phyloP scores from a whole-genome alignment of 169 alveolate genomes.

The Plasmodium malariae region DNA sequence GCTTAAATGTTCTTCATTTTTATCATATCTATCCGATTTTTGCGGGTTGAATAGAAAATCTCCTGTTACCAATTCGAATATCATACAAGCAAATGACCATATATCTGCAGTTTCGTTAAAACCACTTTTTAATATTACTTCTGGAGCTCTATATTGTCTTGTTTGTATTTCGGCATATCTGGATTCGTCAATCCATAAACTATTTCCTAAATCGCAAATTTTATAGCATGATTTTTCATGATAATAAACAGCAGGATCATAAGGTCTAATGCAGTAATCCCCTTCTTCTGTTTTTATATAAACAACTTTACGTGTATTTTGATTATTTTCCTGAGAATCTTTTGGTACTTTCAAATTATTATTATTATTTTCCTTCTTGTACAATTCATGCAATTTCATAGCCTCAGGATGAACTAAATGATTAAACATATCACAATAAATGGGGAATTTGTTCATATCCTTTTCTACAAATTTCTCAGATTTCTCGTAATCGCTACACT shows the following conservation, averaged over 20 bases:
- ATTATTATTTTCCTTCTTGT: slow-evolving; percentile 38
- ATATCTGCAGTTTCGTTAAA: slow-evolving; percentile 97
- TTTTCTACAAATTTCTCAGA: not conserved
- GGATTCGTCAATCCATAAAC: slow-evolving; percentile 98
- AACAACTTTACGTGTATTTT: slow-evolving; percentile 52
- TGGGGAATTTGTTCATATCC: slow-evolving; percentile 55
- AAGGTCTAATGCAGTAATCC: slow-evolving; percentile 79
- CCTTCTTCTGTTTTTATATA: slow-evolving; percentile 82
- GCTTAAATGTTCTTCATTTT: slow-evolving; percentile 81
- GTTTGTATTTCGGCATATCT: slow-evolving; percentile 97
- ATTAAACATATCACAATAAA: slow-evolving; percentile 61
- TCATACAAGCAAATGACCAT: slow-evolving; percentile 98
- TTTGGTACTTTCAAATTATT: not conserved
- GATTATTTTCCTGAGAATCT: slow-evolving; percentile 26
- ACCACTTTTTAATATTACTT: slow-evolving; percentile 96
- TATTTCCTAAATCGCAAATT: slow-evolving; percentile 98
- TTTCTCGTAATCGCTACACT: not conserved
- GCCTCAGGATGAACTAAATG: slow-evolving; percentile 70
- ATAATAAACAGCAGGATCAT: slow-evolving; percentile 81
- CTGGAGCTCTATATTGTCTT: slow-evolving; percentile 98
- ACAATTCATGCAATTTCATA: slow-evolving; percentile 24
- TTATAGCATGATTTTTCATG: slow-evolving; percentile 88
- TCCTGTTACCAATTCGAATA: slow-evolving; percentile 98
- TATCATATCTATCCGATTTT: slow-evolving; percentile 85
- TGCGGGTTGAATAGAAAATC: slow-evolving; percentile 98